A percentile compares a stretch with the other conserved stretches of the same genome.
phyloP scores from a whole-genome alignment of 1,139 yeast species.

The Candida smagusa region DNA sequence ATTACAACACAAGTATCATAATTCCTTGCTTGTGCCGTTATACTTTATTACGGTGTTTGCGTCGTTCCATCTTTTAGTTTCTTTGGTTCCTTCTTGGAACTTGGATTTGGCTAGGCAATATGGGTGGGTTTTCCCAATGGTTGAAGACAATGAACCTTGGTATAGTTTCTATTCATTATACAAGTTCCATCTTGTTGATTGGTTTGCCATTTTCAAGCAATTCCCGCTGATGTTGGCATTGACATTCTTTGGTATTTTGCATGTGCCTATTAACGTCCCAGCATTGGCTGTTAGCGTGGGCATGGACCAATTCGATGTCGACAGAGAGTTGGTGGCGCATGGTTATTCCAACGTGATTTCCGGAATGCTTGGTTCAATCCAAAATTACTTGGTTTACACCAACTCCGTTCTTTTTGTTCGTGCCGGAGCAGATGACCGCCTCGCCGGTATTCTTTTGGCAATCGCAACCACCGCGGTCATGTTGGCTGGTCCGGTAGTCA shows the following conservation, averaged over 20 bases:
- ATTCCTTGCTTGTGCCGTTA: constrained; percentile 76
- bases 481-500: constrained; percentile 88
- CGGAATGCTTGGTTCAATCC: constrained; percentile 83
- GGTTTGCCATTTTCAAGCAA: constrained; percentile 65
- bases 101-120: constrained; percentile 57
- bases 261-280: constrained; percentile 96
- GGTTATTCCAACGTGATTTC: constrained; percentile 89
- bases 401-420: constrained; percentile 87
- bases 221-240: constrained; percentile 93
- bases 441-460: constrained; percentile 87
- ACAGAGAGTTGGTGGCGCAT: constrained; percentile 90
- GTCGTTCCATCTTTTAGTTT: constrained; percentile 65
- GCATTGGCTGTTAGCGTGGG: constrained; percentile 91
- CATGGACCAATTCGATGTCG: constrained; percentile 84
- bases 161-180: constrained; percentile 75
- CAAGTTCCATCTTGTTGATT: constrained; percentile 66
- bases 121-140: constrained; percentile 85
- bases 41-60: constrained; percentile 73
- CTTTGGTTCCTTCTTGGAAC: constrained; percentile 62
- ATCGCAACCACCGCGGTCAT: constrained; percentile 74
- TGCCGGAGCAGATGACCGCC: constrained; percentile 88
- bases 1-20: constrained; percentile 63
- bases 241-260: constrained; percentile 91
- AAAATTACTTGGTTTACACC: constrained; percentile 91
- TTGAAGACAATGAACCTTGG: constrained; percentile 77